Conservation (phyloP, 306 rosid species). For the Quercus wislizeni region DNA sequence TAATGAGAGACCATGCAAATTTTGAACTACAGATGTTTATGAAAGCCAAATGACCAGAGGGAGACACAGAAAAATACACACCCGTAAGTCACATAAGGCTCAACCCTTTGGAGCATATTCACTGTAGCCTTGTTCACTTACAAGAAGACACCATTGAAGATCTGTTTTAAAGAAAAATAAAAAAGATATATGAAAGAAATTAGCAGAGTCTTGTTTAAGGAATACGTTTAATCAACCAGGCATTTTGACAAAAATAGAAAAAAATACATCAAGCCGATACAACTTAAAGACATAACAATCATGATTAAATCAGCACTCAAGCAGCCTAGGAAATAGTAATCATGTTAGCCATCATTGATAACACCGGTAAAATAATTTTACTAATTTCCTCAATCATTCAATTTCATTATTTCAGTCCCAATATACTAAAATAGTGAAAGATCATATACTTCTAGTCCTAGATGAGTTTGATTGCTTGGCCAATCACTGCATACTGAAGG, state of each 20-base stretch:
- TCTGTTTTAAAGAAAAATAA: too few relatives aligned
- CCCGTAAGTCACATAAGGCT: slow-evolving; percentile 35
- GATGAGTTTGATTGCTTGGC: too few relatives aligned
- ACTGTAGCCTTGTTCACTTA: too few relatives aligned
- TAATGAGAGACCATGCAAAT: neutral
- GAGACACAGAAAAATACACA: slow-evolving; percentile 2
- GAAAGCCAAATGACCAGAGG: neutral
- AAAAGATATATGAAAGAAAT: too few relatives aligned
- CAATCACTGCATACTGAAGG: too few relatives aligned
- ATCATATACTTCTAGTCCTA: too few relatives aligned
- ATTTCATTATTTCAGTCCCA: too few relatives aligned
- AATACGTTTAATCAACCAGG: slow-evolving; percentile 36
- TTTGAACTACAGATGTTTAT: neutral
- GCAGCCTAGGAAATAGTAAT: neutral
- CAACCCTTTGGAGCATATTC: too few relatives aligned
- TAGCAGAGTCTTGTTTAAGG: slow-evolving; percentile 26
- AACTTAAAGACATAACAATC: neutral
- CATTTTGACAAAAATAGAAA: neutral
- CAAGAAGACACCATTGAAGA: too few relatives aligned
- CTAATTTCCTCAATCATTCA: too few relatives aligned
- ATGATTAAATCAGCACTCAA: neutral
- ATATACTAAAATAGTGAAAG: too few relatives aligned
- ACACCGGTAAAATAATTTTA: neutral
- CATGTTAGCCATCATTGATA: neutral
- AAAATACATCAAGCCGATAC: neutral